A percentile compares a stretch with the other conserved stretches of the same genome.
Evolutionary conservation across 208 protist species (phyloP).

Genomic region (Trypanosoma vivax): DNA sequence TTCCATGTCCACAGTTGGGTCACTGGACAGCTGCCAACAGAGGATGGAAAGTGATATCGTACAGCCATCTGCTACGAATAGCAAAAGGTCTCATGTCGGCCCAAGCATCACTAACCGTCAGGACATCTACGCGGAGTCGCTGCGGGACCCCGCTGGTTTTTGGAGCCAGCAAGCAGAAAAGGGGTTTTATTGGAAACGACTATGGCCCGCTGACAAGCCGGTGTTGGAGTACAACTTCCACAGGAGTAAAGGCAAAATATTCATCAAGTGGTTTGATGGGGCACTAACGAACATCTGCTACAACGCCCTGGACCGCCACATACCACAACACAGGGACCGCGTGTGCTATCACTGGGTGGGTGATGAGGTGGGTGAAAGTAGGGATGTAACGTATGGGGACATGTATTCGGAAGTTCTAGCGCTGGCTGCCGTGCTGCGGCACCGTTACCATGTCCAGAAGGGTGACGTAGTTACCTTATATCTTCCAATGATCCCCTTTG

Average conservation of each 20-base stretch:
- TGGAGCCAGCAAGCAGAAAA: slow-evolving; percentile 55
- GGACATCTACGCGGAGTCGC: slow-evolving; percentile 59
- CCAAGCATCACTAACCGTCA: slow-evolving; percentile 30
- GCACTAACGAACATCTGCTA: slow-evolving; percentile 83
- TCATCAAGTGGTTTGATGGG: slow-evolving; percentile 78
- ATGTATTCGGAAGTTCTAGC: slow-evolving; percentile 75
- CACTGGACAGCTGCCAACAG: neutral
- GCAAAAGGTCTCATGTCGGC: slow-evolving; percentile 35
- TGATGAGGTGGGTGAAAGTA: slow-evolving; percentile 51
- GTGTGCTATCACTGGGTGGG: slow-evolving; percentile 88
- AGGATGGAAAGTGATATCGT: slow-evolving; percentile 12
- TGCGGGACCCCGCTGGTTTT: slow-evolving; percentile 54
- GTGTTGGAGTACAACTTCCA: slow-evolving; percentile 77
- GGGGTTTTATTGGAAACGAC: slow-evolving; percentile 65
- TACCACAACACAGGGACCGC: slow-evolving; percentile 50
- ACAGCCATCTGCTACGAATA: slow-evolving; percentile 17
- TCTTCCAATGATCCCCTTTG: slow-evolving; percentile 94
- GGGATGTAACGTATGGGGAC: slow-evolving; percentile 79
- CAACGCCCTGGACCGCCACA: slow-evolving; percentile 85
- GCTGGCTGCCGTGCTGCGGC: slow-evolving; percentile 88
- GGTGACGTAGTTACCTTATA: slow-evolving; percentile 95
- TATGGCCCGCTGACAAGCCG: slow-evolving; percentile 44
- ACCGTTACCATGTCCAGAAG: slow-evolving; percentile 79
- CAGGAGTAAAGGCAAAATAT: slow-evolving; percentile 53
- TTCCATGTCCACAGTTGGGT: neutral